Evolutionary conservation across 495 filamentous ascomycete species (phyloP).

Genomic region (Penicillium simplicissimum): DNA sequence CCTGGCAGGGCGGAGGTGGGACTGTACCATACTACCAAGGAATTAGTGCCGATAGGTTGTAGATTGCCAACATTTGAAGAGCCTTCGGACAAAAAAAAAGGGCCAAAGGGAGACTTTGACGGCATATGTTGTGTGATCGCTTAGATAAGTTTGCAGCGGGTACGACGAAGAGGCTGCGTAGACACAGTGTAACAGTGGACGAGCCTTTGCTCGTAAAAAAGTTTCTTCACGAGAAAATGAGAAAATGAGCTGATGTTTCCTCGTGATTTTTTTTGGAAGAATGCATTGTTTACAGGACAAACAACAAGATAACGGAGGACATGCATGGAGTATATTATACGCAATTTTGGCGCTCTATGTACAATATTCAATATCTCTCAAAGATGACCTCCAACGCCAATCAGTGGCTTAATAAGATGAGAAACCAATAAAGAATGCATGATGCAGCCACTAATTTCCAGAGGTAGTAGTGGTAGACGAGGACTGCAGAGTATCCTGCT

Average conservation of each 20-base stretch:
- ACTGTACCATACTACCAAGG: not conserved
- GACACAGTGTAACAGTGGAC: not conserved
- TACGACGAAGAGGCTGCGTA: not conserved
- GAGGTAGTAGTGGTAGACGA: slow-evolving; percentile 15
- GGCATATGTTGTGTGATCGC: not conserved
- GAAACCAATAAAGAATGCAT: not conserved
- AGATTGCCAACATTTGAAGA: not conserved
- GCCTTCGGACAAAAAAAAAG: not conserved
- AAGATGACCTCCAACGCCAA: not conserved
- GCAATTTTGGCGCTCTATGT: slow-evolving; percentile 13
- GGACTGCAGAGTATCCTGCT: slow-evolving; percentile 56
- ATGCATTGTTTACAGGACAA: not conserved
- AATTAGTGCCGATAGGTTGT: not conserved
- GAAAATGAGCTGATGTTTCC: no score
- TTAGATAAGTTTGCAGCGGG: not conserved
- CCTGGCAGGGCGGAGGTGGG: slow-evolving; percentile 2
- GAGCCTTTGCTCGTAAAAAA: no score
- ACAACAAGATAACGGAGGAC: not conserved
- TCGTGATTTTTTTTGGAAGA: no score
- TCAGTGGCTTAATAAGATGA: not conserved
- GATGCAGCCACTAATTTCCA: slow-evolving; percentile 4
- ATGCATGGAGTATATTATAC: not conserved
- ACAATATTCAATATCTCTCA: slow-evolving; percentile 8
- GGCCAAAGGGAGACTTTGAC: not conserved
- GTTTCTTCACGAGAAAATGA: not conserved